Evolutionary conservation across 805 yeast species (phyloP), one percentile per base, ranked within the genome.

Genomic region (Lachancea lanzarotensis): DNA sequence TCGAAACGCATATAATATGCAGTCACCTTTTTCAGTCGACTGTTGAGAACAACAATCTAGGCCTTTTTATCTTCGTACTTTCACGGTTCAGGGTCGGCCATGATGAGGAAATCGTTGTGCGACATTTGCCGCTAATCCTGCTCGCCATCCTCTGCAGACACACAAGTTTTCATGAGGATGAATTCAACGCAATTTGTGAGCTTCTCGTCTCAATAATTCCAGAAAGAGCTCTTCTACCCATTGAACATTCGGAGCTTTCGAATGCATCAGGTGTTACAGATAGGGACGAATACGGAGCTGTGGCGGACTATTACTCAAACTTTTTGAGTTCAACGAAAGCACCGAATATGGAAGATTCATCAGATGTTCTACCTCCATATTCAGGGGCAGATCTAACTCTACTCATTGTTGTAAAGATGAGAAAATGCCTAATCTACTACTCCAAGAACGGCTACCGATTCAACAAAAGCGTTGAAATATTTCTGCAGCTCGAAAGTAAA

Each of bases 1-100:
- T 90, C 2, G 98, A 93, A 57, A 78, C 96, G 0, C 62, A 72
- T 22, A 75, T 75, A 22, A 90, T 93, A 4, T 91, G 96, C 90
- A 72, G 79, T 3, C 77, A 78, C 47, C 63, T 83, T 1, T 68
- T 76, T 39, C 62, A 57, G n/a, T 51, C 52, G 25, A 32, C 55
- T 17, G 45, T 49, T 2, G 66, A 65, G 1, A 65, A 62, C 6
- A 52, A 53, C 4, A 62, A 74, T 33, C 52, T 78, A 18, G 74
- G 70, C 0, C 66, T 84, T 16, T 67, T 87, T 7, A 63, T 68
- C 4, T 90, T 81, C 60, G 71, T 86, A 15, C 51, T 88, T 11
- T 68, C 70, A 18, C 74, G 74, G 43, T 91, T 87, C 67, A 77
- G 85, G 51, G 79, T 89, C 25, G 52, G 58, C 2, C 77, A 75